Conservation (phyloP, 2,329 filamentous ascomycete species). For the Venturia aucupariae region DNA sequence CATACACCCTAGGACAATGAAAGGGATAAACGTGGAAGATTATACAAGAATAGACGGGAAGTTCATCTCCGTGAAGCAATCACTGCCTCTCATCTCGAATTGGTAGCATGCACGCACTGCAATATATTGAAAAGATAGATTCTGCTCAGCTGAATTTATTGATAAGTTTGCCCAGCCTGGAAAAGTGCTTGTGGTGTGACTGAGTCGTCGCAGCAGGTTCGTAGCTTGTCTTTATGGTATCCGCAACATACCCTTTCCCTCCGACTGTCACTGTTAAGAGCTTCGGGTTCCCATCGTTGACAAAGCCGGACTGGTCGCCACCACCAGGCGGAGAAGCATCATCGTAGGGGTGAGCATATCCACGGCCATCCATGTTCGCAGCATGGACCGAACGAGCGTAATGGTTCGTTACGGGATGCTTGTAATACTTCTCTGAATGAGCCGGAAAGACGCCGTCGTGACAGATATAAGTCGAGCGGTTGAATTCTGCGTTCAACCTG, state of each 20-base stretch:
- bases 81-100: too few species aligned
- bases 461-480: conserved; percentile 58
- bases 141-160: neutral
- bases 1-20: too few species aligned
- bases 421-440: conserved; percentile 25
- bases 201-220: neutral
- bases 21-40: too few species aligned
- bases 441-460: conserved; percentile 29
- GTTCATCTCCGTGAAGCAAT: too few species aligned
- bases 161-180: neutral
- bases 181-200: neutral
- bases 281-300: conserved; percentile 39
- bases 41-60: too few species aligned
- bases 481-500: conserved; percentile 65
- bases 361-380: conserved; percentile 49
- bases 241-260: neutral
- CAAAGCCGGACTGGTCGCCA: conserved; percentile 45
- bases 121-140: too few species aligned
- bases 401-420: conserved; percentile 38
- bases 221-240: neutral
- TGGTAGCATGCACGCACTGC: too few species aligned
- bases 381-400: conserved; percentile 53
- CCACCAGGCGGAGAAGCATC: conserved; percentile 54
- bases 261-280: conserved; percentile 41
- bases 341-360: conserved; percentile 59